These are phyloP conservation scores for Rhizopus delemar DNA, from an alignment of 371 early-diverging fungal genomes.

Conservation along the genomic window DNA sequence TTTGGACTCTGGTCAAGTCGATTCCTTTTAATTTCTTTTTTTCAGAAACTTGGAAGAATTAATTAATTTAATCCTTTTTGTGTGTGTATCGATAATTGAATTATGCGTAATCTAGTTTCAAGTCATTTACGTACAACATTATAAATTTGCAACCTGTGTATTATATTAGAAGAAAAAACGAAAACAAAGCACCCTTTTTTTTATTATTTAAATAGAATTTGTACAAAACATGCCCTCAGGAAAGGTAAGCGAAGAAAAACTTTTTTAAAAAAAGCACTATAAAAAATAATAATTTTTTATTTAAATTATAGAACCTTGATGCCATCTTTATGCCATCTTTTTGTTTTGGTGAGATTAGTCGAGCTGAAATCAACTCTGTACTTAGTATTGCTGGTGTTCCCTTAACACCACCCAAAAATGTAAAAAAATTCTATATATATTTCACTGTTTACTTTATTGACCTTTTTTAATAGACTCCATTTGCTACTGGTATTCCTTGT, in stretches of 20 bases:
- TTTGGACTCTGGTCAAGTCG: constrained; percentile 7
- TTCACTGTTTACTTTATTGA: too few species aligned
- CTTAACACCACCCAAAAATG: constrained; percentile 44
- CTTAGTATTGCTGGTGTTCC: constrained; percentile 52
- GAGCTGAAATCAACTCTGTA: constrained; percentile 62
- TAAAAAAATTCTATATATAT: constrained; percentile 11
- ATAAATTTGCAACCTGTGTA: constrained; percentile 2
- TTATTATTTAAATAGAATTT: constrained; percentile 3
- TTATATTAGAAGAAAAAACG: neutral
- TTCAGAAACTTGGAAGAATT: neutral
- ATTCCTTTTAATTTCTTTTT: neutral
- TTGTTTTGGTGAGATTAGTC: constrained; percentile 60
- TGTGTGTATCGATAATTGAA: neutral
- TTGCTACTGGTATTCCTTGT: constrained; percentile 39
- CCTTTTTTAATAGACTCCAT: constrained; percentile 37
- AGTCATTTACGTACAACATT: neutral
- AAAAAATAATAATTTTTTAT: neutral
- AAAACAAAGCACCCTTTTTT: neutral
- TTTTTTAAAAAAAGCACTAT: too few species aligned
- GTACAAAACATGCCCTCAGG: constrained; percentile 23
- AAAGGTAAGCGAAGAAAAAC: constrained; percentile 16
- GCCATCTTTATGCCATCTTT: constrained; percentile 29
- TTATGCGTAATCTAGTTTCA: constrained; percentile 5
- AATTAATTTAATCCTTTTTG: neutral
- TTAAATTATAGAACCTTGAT: constrained; percentile 19